A percentile compares a stretch with the other conserved stretches of the same genome.
Conservation (phyloP, 495 filamentous ascomycete species). For the Penicillium bovifimosum region DNA sequence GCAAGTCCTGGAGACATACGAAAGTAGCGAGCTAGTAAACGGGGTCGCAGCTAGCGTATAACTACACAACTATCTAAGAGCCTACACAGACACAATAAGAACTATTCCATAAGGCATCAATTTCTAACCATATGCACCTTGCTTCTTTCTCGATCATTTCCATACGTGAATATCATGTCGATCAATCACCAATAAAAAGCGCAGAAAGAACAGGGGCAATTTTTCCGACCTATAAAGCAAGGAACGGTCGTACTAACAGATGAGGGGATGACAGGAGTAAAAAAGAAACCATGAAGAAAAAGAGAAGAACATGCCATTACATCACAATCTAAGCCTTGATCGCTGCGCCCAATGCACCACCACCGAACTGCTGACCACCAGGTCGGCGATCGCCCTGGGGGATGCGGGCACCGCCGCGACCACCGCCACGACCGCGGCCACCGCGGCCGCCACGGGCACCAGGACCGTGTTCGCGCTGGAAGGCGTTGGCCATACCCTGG, state of each 20-base stretch:
- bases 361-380: slow-evolving; percentile 58
- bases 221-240: slow-evolving; percentile 11
- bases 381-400: slow-evolving; percentile 45
- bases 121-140: slow-evolving; percentile 13
- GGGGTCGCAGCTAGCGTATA: too few relatives aligned
- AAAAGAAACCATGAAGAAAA: slow-evolving; percentile 13
- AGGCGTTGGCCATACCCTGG: slow-evolving; percentile 90
- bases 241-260: slow-evolving; percentile 10
- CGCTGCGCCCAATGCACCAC: slow-evolving; percentile 58
- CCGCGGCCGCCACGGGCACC: slow-evolving; percentile 67
- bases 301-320: slow-evolving; percentile 36
- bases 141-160: slow-evolving; percentile 10
- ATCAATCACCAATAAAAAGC: slow-evolving; percentile 11
- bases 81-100: background rate
- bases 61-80: background rate
- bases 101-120: slow-evolving; percentile 10
- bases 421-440: slow-evolving; percentile 58
- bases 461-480: slow-evolving; percentile 78
- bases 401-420: slow-evolving; percentile 58
- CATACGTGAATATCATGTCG: slow-evolving; percentile 12
- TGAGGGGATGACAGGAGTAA: slow-evolving; percentile 4
- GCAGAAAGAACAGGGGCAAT: slow-evolving; percentile 11
- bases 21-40: too few relatives aligned
- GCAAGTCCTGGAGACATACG: too few relatives aligned
- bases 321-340: slow-evolving; percentile 53